A percentile compares a stretch with the other conserved stretches of the same genome.
These are phyloP conservation scores for Rubroshorea leprosula DNA, from an alignment of 345 rosid genomes.

Conservation along the genomic window DNA sequence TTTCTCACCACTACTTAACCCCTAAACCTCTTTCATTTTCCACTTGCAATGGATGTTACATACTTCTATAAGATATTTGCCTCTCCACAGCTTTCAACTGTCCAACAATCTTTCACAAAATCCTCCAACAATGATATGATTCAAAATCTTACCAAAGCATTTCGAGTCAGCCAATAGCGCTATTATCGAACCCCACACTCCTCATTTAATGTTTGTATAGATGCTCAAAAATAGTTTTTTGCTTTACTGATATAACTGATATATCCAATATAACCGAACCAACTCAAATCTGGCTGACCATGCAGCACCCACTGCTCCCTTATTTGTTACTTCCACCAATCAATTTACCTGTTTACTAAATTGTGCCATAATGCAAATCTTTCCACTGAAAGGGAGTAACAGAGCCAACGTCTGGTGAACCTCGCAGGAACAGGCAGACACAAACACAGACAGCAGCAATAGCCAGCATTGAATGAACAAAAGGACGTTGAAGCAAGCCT, in stretches of 20 bases:
- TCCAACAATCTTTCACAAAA: too few species aligned
- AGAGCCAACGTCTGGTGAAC: constrained; percentile 50
- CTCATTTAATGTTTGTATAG: not conserved
- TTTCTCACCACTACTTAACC: not conserved
- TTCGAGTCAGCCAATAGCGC: too few species aligned
- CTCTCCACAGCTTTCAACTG: too few species aligned
- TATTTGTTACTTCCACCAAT: constrained; percentile 8
- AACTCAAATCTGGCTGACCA: constrained; percentile 4
- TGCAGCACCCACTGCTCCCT: constrained; percentile 2
- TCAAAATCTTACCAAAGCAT: too few species aligned
- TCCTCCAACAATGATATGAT: too few species aligned
- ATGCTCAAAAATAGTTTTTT: not conserved
- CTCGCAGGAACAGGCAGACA: constrained; percentile 77
- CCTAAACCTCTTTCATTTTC: not conserved
- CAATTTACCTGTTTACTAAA: constrained; percentile 24
- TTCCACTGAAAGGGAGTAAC: constrained; percentile 81
- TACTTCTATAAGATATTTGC: not conserved
- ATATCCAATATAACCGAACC: not conserved
- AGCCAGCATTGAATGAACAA: constrained; percentile 75
- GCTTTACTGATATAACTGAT: not conserved
- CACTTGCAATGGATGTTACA: not conserved
- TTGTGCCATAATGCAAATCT: constrained; percentile 60
- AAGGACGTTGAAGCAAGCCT: constrained; percentile 71
- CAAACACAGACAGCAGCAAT: constrained; percentile 90
- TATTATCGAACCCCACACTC: not conserved